Evolutionary conservation across 352 stramenopile species (phyloP), one percentile per base, ranked within the genome.

Genomic region (Halophytophthora batemanensis): DNA sequence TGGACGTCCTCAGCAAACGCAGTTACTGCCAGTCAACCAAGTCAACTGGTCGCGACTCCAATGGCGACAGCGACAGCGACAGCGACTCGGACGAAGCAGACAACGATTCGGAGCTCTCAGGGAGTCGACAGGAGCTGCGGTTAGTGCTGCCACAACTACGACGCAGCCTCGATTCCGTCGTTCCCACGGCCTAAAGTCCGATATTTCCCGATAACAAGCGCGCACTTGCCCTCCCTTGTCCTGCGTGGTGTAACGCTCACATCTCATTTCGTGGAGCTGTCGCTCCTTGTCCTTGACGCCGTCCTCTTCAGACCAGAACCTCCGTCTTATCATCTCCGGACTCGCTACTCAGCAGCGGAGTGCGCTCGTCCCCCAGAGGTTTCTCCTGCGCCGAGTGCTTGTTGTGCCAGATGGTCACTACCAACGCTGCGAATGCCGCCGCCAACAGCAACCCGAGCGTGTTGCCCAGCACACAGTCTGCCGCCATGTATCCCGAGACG

Each of bases 391-490:
- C 40, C 42, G 61, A 37, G 44, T 78, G 50, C 51, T 86, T 90
- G 8, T 64, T 61, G 36, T 74, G 50, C 44, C 74, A 82, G 54
- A 92, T 82, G 19, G 69, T 72, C 21, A 69, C 56, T 6, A 86
- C 49, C 8, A 88, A 22, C 8, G 65, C 39, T 15, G 54, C 43
- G 2, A 92, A 45, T 42, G 71, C 51, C 29, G 87, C 28, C 8
- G 73, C 71, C 21, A 90, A 53, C 14, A 91, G 53, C 33, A 94
- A 58, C 0, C 83, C 79, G 22, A 90, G 85, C 29, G 70, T 67
- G 54, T 91, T 94, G 21, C 79, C 84, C 21, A 92, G 45, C 50
- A 86, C 61, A 37, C 84, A 95, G 53, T 92, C 82, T 0, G 56
- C 35, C 2, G 84, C 66, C 79, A 91, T 87, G 60, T 72, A 87